Evolutionary conservation across 139 green algal genomes (phyloP).

Genomic region (Chlorella sp.): DNA sequence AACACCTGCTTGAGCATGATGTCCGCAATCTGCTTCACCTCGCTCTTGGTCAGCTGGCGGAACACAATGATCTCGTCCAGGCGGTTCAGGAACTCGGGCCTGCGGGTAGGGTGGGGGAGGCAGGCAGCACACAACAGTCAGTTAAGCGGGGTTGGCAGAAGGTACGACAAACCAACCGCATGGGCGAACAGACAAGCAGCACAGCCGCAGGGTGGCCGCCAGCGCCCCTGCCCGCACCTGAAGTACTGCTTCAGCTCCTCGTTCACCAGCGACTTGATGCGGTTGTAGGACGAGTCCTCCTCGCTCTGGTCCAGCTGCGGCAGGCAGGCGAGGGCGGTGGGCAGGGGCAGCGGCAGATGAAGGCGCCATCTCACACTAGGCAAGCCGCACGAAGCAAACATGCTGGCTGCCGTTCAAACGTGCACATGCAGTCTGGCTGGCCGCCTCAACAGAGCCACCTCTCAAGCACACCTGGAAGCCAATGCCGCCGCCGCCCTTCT

Average conservation of each 20-base stretch:
- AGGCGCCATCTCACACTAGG: too few relatives aligned
- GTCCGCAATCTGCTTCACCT: conserved; percentile 99
- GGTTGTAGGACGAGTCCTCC: conserved; percentile 68
- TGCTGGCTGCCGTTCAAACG: too few relatives aligned
- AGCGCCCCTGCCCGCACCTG: conserved; percentile 49
- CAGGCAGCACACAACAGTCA: too few relatives aligned
- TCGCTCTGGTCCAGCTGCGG: conserved; percentile 50
- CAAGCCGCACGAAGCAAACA: too few relatives aligned
- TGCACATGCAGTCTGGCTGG: too few relatives aligned
- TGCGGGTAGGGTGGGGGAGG: conserved; percentile 43
- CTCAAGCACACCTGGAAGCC: conserved; percentile 70
- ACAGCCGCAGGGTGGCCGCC: background rate
- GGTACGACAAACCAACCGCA: too few relatives aligned
- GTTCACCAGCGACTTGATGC: conserved; percentile 98
- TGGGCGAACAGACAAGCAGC: too few relatives aligned
- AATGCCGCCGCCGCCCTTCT: conserved; percentile 92
- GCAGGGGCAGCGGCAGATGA: too few relatives aligned
- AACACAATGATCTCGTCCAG: conserved; percentile 99
- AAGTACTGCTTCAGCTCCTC: conserved; percentile 99
- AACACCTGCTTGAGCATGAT: conserved; percentile 98
- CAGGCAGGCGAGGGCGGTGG: background rate
- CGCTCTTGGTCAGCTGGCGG: conserved; percentile 97
- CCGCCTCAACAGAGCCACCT: too few relatives aligned
- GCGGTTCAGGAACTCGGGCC: conserved; percentile 98
- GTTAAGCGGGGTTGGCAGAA: too few relatives aligned